Evolutionary conservation across 2,329 filamentous ascomycete genomes (phyloP), one percentile per base, ranked within the genome.

Genomic region (Trichophyton rubrum): DNA sequence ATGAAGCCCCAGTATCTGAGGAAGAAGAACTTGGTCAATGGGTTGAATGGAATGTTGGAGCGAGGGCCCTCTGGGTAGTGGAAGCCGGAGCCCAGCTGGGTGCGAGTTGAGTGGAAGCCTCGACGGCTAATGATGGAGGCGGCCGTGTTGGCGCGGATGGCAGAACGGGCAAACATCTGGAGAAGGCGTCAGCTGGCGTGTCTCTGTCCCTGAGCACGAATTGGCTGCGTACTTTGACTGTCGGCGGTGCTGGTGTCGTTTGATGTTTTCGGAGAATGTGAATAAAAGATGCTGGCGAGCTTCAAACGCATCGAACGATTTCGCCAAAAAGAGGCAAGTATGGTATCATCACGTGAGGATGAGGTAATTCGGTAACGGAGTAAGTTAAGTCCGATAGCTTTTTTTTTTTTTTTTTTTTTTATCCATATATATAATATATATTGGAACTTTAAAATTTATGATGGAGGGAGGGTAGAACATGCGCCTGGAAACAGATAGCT

Each of bases 41-140:
- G 88, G 83, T 99, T 95, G 85, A 99, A 99, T 67, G 93, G 93
- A 67, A 99, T 79, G 84, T 96, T 97, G 81, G 83, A 86, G 78
- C 90, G 88, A 72, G 92, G 89, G 67, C 92, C 93, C 81, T 97
- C 92, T 69, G 92, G 87, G 82, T 99, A 99, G 83, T 99, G 93
- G 86, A 95, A 96, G 66, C 91, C 91, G 74, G 89, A 95, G 70
- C 82, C 84, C 74, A 95, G 79, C 76, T 89, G 90, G 74, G 87
- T 78, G 72, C 89, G 89, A 75, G 92, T 95, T 72, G 89, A 85
- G 77, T 90, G 87, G 87, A 99, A 96, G 79, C 87, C 90, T 77
- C 93, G 91, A 80, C 90, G 90, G 82, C 86, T 83, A 79, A 90
- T 81, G 73, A 85, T 76, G 67, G 82, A 79, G 73, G 85, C 84